Evolutionary conservation across 2,329 filamentous ascomycete genomes (phyloP).

Genomic region (Aspergillus ochraceoroseus): DNA sequence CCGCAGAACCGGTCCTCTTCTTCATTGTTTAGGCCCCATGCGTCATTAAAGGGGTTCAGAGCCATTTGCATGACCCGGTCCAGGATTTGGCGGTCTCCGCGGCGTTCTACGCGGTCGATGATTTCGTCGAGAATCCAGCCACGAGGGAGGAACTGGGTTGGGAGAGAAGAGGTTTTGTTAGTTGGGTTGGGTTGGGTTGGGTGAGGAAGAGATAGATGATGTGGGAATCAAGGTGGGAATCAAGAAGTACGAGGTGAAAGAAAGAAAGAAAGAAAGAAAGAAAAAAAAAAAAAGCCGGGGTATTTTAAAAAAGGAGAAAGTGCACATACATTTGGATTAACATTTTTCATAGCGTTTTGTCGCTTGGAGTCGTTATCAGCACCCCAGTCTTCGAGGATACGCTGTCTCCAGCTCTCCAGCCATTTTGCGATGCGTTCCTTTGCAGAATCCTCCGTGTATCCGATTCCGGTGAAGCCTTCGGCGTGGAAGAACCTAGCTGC

Average conservation of each 20-base stretch:
- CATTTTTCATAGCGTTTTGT: conserved; percentile 68
- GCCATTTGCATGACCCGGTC: conserved; percentile 75
- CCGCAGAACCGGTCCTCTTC: conserved; percentile 81
- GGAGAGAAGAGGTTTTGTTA: neutral
- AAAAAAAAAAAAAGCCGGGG: neutral
- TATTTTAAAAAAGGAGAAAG: too few relatives aligned
- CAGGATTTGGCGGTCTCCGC: conserved; percentile 73
- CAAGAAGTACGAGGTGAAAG: too few relatives aligned
- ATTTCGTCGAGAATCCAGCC: conserved; percentile 92
- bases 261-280: neutral
- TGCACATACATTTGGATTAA: conserved; percentile 68
- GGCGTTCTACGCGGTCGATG: conserved; percentile 81
- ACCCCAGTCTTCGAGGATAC: conserved; percentile 73
- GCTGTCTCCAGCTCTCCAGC: conserved; percentile 71
- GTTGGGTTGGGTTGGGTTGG: too few relatives aligned
- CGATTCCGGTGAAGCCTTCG: conserved; percentile 60
- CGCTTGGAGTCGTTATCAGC: conserved; percentile 59
- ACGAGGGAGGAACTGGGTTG: conserved; percentile 66
- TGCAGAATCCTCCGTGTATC: conserved; percentile 59
- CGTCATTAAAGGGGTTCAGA: conserved; percentile 77
- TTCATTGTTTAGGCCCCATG: conserved; percentile 54
- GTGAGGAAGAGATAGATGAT: too few relatives aligned
- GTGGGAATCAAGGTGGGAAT: too few relatives aligned
- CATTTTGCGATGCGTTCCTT: conserved; percentile 66
- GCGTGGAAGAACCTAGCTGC: conserved; percentile 74